Evolutionary conservation across 352 stramenopile species (phyloP).

Genomic region (Phytophthora sojae): DNA sequence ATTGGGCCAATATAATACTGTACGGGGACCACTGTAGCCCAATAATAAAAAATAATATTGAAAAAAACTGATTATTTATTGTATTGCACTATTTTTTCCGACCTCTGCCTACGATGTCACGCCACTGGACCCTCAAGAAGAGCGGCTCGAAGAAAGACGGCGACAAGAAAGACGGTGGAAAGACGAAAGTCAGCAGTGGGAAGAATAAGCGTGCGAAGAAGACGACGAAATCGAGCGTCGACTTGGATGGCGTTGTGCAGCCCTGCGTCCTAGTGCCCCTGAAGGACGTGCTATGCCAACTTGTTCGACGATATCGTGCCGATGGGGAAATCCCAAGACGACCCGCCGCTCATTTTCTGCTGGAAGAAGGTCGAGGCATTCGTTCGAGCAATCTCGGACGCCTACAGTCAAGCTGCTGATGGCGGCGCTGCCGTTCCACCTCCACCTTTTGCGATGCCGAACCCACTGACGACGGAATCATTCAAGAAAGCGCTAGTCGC

Average conservation of each 20-base stretch:
- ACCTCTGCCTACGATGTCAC: constrained; percentile 1
- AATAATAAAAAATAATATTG: constrained; percentile 9
- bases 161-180: no score
- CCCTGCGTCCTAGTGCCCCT: no score
- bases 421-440: no score
- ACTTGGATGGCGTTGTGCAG: no score
- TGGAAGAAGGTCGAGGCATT: neutral
- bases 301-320: no score
- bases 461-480: neutral
- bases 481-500: neutral
- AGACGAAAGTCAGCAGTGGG: no score
- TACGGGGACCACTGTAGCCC: neutral
- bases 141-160: no score
- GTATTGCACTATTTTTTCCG: constrained; percentile 9
- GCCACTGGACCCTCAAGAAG: no score
- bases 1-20: constrained; percentile 1
- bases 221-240: no score
- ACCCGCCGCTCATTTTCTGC: neutral
- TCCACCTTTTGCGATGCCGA: neutral
- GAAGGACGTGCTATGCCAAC: no score
- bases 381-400: neutral
- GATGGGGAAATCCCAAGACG: no score
- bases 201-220: no score
- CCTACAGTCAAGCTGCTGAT: neutral
- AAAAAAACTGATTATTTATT: constrained; percentile 10